Base-by-base conservation (phyloP, 1,284 basidiomycete genomes). In the Polyporus tsugae region DNA sequence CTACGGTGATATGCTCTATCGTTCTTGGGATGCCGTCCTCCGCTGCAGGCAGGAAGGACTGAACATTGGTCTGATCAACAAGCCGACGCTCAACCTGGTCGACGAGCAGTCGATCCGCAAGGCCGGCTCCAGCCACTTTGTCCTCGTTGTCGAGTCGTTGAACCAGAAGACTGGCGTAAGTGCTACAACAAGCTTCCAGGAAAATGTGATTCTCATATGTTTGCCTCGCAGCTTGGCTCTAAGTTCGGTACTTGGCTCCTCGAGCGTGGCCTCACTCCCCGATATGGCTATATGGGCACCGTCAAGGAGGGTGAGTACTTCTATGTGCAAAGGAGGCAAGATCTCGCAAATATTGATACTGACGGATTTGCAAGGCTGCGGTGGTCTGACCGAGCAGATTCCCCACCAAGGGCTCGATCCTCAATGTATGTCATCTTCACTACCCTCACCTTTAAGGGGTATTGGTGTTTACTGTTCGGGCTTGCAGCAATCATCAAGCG, bases 101-200 rank as follows among this genome's bases (percentile, higher is more conserved):
- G 94, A 95, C 79, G 94, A 95, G 79, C 79, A 92, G 82, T 83
- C 81, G 19, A 87, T 93, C 74, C 85, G 78, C 78, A 93, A 93
- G 83, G 86, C 92, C 64, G 94, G 94, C 22, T 77, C 82, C 33
- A 90, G 85, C 72, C 86, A 85, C 44, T 95, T 95, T 79, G 92
- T 95, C 29, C 86, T 95, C 44, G 88, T 95, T 52, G 93, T 92
- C 29, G 94, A 95, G 81, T 91, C 92, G n/a, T 83, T 92, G 67
- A 95, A 93, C 83, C 91, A 92, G 81, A 94, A 93, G 87, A 95
- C 94, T 15, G 94, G 93, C 19, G 91, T 92, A 79, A 63, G 89
- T 80, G 41, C 66, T 55, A 6, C 25, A 0, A 7, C 5, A 4
- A 17, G 1, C 38, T 15, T 36, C 44, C 0, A 2, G 29, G 11